Base-by-base conservation (phyloP, 2,329 filamentous ascomycete genomes). In the Colletotrichum echinochloae region DNA sequence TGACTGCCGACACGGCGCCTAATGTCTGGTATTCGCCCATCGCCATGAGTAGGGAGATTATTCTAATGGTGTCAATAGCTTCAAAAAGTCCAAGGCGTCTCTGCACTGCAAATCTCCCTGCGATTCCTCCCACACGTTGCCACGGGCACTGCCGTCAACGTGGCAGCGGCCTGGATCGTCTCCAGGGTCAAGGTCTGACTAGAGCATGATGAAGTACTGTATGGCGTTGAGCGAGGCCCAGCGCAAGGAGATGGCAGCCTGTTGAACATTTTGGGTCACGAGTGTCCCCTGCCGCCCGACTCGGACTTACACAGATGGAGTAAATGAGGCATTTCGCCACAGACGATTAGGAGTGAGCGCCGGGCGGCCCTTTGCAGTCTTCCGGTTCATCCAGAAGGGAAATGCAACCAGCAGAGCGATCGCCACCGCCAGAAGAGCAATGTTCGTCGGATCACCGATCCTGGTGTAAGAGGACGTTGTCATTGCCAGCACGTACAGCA, bases 301-400 rank as follows among this genome's bases (percentile, higher is more conserved):
- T 18, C 1, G 1, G 16, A 62, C 67, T 23, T 48, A 67, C 74
- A 70, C 89, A 91, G 9, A 89, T 83, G 1, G 81, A 82, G 86
- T 86, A 72, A 91, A 91, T 2, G 85, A 79, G 0, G 78, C 76
- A 37, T 89, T 89, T 4, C 79, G 82, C 89, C 89, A 91, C 0
- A 91, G 77, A 0, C 82, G 83, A 72, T 91, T 91, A 0, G 89
- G 89, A 5, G 91, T 89, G 3, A 91, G 75, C 0, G 88, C 88
- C 18, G 88, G 85, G 8, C 81, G 81, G 2, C 80, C 79, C 0
- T 78, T 76, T 8, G 78, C 81, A 35, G 85, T 84, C 62, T 88
- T 88, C 2, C 81, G 79, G 2, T 81, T 78, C 67, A 89, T 85
- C 89, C 89, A 91, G 26, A 84, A 75, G 0, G 86, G 81, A 69